Evolutionary conservation across 306 rosid genomes (phyloP).

Genomic region (Cucurbita maxima): DNA sequence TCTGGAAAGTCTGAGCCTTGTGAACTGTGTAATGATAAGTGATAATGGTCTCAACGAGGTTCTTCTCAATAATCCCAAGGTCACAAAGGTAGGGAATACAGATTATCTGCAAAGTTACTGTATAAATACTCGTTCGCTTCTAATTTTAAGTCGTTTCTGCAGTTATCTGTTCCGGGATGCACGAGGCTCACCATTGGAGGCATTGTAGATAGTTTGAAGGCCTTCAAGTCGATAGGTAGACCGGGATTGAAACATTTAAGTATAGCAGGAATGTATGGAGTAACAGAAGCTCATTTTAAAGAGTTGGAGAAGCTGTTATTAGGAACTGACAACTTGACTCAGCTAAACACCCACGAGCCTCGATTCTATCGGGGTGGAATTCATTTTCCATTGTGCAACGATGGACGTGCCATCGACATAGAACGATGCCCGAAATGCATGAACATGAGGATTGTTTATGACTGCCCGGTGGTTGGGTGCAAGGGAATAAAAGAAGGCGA

Average conservation of each 20-base stretch:
- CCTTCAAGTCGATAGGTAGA: constrained; percentile 35
- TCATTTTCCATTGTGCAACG: constrained; percentile 15
- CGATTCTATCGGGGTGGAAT: constrained; percentile 24
- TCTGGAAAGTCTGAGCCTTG: constrained; percentile 40
- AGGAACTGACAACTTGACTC: constrained; percentile 34
- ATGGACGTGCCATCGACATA: constrained; percentile 36
- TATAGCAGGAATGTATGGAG: constrained; percentile 78
- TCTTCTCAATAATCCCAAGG: constrained; percentile 34
- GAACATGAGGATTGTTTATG: constrained; percentile 30
- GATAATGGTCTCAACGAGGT: constrained; percentile 36
- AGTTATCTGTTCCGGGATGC: constrained; percentile 89
- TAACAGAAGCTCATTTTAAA: constrained; percentile 49
- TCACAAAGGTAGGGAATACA: constrained; percentile 34
- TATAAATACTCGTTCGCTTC: neutral
- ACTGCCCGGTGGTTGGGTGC: constrained; percentile 48
- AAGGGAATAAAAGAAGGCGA: constrained; percentile 18
- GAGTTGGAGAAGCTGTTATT: constrained; percentile 53
- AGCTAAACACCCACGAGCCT: constrained; percentile 29
- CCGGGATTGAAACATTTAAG: constrained; percentile 59
- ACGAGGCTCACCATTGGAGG: constrained; percentile 76
- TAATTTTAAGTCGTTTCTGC: constrained; percentile 15
- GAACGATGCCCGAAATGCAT: constrained; percentile 49
- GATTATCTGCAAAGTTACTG: neutral
- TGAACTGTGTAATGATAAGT: constrained; percentile 31
- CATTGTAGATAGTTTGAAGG: constrained; percentile 45